These are phyloP conservation scores for Xylaria hypoxylon DNA, from an alignment of 2,329 filamentous ascomycete genomes.

Conservation along the genomic window DNA sequence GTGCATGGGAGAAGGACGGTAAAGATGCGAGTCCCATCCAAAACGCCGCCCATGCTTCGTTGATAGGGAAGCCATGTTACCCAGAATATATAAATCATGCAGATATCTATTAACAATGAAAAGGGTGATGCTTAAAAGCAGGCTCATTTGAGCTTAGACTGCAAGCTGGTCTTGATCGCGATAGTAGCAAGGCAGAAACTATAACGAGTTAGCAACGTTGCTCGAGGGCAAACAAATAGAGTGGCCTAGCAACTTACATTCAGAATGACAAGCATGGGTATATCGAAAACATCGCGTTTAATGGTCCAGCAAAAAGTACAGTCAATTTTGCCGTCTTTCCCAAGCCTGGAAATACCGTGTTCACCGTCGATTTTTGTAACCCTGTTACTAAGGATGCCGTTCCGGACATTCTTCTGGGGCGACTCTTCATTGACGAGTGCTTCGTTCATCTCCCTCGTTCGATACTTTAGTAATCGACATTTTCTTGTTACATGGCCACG, in stretches of 20 bases:
- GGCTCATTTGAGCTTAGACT: constrained; percentile 54
- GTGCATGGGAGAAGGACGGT: constrained; percentile 44
- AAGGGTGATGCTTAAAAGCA: not conserved
- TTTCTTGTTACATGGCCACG: constrained; percentile 85
- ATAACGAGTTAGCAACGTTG: constrained; percentile 39
- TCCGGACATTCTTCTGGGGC: constrained; percentile 60
- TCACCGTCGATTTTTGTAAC: constrained; percentile 75
- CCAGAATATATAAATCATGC: constrained; percentile 34
- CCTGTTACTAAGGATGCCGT: constrained; percentile 67
- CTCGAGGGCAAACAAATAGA: not conserved
- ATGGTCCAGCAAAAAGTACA: constrained; percentile 98
- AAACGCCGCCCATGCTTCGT: constrained; percentile 52
- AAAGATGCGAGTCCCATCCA: constrained; percentile 47
- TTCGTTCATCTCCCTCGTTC: constrained; percentile 72
- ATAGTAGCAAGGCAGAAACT: constrained; percentile 72
- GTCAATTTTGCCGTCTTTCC: constrained; percentile 90
- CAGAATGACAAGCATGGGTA: constrained; percentile 98
- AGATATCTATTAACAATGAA: constrained; percentile 32
- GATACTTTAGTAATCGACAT: constrained; percentile 91
- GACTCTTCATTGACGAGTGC: constrained; percentile 53
- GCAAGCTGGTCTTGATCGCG: constrained; percentile 69
- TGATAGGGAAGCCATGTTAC: constrained; percentile 29
- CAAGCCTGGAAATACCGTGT: constrained; percentile 83
- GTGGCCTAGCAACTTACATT: constrained; percentile 76
- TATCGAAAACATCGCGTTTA: constrained; percentile 96